phyloP scores from a whole-genome alignment of 805 yeast genomes.

The Candida piceae region DNA sequence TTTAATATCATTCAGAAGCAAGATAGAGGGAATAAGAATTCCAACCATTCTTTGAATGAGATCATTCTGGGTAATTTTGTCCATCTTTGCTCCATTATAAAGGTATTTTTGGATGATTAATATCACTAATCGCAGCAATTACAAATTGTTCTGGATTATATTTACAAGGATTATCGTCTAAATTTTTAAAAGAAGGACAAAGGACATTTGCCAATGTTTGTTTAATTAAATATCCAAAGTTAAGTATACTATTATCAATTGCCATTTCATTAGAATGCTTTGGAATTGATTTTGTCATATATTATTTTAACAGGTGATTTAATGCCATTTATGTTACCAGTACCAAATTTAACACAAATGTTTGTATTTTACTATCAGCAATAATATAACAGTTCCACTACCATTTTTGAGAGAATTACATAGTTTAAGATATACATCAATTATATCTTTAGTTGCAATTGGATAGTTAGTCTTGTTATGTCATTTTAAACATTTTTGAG shows the following conservation, averaged over 20 bases:
- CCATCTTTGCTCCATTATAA: no score
- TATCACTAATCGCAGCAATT: slow-evolving; percentile 56
- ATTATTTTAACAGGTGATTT: slow-evolving; percentile 73
- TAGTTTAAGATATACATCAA: slow-evolving; percentile 62
- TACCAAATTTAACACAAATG: slow-evolving; percentile 35
- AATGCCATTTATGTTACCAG: slow-evolving; percentile 49
- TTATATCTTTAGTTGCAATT: slow-evolving; percentile 65
- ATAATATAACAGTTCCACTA: slow-evolving; percentile 57
- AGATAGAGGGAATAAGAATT: no score
- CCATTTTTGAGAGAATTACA: slow-evolving; percentile 59
- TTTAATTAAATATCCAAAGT: slow-evolving; percentile 64
- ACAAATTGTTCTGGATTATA: slow-evolving; percentile 67
- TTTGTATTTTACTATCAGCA: slow-evolving; percentile 52
- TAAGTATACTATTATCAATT: slow-evolving; percentile 64
- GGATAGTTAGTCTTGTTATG: slow-evolving; percentile 51
- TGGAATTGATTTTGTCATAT: slow-evolving; percentile 70
- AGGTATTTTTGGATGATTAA: slow-evolving; percentile 50
- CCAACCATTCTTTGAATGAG: no score
- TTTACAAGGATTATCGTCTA: slow-evolving; percentile 55
- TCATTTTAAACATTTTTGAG: slow-evolving; percentile 22
- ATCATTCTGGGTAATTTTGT: no score
- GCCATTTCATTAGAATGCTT: slow-evolving; percentile 75
- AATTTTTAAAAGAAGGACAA: slow-evolving; percentile 49
- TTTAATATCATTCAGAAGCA: no score
- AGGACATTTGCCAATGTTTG: slow-evolving; percentile 73